Evolutionary conservation across 106 monocot genomes (phyloP).

Genomic region (Xerophyta viscosa): DNA sequence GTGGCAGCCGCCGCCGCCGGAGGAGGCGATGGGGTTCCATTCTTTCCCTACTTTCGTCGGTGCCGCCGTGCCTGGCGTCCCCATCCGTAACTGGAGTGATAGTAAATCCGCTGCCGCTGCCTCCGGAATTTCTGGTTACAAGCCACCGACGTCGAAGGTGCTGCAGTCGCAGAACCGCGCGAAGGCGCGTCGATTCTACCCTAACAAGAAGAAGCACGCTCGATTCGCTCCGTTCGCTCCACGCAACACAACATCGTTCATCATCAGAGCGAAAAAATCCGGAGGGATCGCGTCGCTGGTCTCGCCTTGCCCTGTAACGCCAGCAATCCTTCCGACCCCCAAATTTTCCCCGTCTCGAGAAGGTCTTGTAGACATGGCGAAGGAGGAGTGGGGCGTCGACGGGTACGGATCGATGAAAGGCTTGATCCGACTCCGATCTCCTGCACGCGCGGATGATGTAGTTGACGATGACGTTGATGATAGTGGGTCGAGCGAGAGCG

Average conservation of each 20-base stretch:
- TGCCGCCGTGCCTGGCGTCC: slow-evolving; percentile 12
- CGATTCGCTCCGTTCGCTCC: slow-evolving; percentile 77
- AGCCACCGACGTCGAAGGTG: slow-evolving; percentile 63
- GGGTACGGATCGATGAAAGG: slow-evolving; percentile 99
- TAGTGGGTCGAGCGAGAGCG: slow-evolving; percentile 53
- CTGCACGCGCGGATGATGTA: slow-evolving; percentile 6
- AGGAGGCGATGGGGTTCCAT: slow-evolving; percentile 41
- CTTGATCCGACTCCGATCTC: slow-evolving; percentile 61
- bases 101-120: slow-evolving; percentile 26
- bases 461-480: slow-evolving; percentile 1
- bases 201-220: slow-evolving; percentile 55
- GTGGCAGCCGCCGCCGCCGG: slow-evolving; percentile 45
- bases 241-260: slow-evolving; percentile 87
- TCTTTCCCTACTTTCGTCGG: slow-evolving; percentile 17
- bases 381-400: slow-evolving; percentile 99
- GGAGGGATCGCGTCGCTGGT: slow-evolving; percentile 85
- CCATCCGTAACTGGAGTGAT: slow-evolving; percentile 46
- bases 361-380: slow-evolving; percentile 92
- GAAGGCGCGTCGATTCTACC: slow-evolving; percentile 81
- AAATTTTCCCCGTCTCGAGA: slow-evolving; percentile 78
- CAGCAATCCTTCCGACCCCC: slow-evolving; percentile 90
- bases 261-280: slow-evolving; percentile 89
- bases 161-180: slow-evolving; percentile 80
- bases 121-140: slow-evolving; percentile 26
- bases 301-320: slow-evolving; percentile 91